Evolutionary conservation across 441 rosid genomes (phyloP).

Genomic region (Eutrema salsugineum): DNA sequence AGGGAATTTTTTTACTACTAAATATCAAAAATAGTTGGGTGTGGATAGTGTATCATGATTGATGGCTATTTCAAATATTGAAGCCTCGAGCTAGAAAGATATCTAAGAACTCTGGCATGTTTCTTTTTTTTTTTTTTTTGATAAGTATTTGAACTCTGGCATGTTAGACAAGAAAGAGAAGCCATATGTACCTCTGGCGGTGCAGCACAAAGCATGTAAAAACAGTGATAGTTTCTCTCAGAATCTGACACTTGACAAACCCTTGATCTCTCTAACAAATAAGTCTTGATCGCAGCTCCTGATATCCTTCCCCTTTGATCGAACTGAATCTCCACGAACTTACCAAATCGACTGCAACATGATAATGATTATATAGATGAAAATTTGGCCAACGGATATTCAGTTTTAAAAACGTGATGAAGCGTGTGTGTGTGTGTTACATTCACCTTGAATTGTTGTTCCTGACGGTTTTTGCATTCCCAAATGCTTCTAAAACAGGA

Average conservation of each 20-base stretch:
- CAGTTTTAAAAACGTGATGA: neutral
- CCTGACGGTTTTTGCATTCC: conserved; percentile 97
- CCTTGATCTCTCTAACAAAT: conserved; percentile 94
- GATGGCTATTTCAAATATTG: neutral
- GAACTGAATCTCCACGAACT: conserved; percentile 98
- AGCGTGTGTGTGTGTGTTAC: neutral
- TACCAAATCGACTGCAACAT: conserved; percentile 87
- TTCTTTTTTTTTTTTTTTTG: too few species aligned
- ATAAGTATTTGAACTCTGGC: conserved; percentile 13
- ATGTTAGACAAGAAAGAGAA: conserved; percentile 5
- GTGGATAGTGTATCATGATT: neutral
- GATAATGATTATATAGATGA: conserved; percentile 10
- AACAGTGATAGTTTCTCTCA: conserved; percentile 98
- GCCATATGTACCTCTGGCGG: conserved; percentile 67
- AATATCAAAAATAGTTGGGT: neutral
- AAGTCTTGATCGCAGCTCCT: conserved; percentile 97
- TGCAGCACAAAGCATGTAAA: conserved; percentile 98
- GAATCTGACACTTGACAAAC: conserved; percentile 96
- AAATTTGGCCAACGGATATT: neutral
- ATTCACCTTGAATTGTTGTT: conserved; percentile 96
- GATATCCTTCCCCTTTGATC: conserved; percentile 80
- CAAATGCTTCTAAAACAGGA: conserved; percentile 99
- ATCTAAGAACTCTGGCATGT: conserved; percentile 8
- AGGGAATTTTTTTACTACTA: neutral
- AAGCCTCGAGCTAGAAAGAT: neutral